A percentile compares a stretch with the other conserved stretches of the same genome.
Conservation (phyloP, 805 yeast species). For the Isabelozyma gotoi region DNA sequence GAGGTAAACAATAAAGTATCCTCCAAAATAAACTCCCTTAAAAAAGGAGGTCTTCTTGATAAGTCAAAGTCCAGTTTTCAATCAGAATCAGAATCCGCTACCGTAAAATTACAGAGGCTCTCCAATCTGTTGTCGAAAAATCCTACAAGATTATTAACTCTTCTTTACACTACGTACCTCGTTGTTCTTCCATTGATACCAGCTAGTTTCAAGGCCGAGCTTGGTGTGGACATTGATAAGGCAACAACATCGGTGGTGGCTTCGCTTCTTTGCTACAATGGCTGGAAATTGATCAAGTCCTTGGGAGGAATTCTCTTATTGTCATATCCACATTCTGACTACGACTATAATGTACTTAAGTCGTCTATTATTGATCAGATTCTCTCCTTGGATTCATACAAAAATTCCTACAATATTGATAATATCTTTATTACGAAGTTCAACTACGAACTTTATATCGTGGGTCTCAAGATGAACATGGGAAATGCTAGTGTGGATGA, state of each 20-base stretch:
- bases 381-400: slow-evolving; percentile 50
- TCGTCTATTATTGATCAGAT: slow-evolving; percentile 45
- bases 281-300: slow-evolving; percentile 51
- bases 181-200: slow-evolving; percentile 42
- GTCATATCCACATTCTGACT: slow-evolving; percentile 49
- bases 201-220: slow-evolving; percentile 20
- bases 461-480: slow-evolving; percentile 57
- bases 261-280: slow-evolving; percentile 43
- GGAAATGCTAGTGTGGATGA: slow-evolving; percentile 73
- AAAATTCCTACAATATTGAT: slow-evolving; percentile 46
- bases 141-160: slow-evolving; percentile 49
- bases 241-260: slow-evolving; percentile 48
- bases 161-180: slow-evolving; percentile 40
- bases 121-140: slow-evolving; percentile 20
- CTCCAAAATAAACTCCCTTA: slow-evolving; percentile 1
- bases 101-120: slow-evolving; percentile 12
- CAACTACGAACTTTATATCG: slow-evolving; percentile 58
- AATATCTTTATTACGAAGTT: slow-evolving; percentile 58
- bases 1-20: slow-evolving; percentile 9
- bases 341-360: slow-evolving; percentile 36
- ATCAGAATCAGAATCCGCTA: neutral
- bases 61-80: too few species aligned
- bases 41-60: slow-evolving; percentile 8
- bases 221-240: slow-evolving; percentile 42
- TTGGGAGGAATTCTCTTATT: slow-evolving; percentile 54